Conservation (phyloP, 352 stramenopile species). For the Pythium aristosporum region DNA sequence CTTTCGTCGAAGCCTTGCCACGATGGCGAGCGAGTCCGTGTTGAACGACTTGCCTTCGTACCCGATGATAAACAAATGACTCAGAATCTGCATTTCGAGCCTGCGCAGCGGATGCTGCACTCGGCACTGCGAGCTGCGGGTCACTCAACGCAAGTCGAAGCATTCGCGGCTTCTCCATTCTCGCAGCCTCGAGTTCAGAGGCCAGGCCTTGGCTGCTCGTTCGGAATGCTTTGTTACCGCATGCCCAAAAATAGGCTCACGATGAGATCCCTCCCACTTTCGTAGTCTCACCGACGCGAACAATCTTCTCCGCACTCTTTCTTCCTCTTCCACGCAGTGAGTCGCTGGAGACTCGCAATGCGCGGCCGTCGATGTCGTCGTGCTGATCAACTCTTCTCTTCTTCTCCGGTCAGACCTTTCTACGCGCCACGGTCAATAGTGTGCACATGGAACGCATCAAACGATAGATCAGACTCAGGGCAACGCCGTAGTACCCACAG, state of each 20-base stretch:
- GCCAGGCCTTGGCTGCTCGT: not conserved
- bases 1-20: slow-evolving; percentile 7
- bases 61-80: slow-evolving; percentile 23
- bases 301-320: slow-evolving; percentile 4
- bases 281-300: slow-evolving; percentile 5
- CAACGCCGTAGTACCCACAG: not conserved
- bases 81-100: not conserved
- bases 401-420: slow-evolving; percentile 59
- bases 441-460: slow-evolving; percentile 4
- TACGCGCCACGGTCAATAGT: slow-evolving; percentile 10
- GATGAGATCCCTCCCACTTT: not conserved
- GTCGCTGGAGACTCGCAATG: slow-evolving; percentile 24
- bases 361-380: slow-evolving; percentile 39
- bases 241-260: slow-evolving; percentile 9
- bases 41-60: slow-evolving; percentile 21
- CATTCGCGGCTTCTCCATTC: slow-evolving; percentile 16
- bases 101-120: not conserved
- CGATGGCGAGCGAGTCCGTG: slow-evolving; percentile 22
- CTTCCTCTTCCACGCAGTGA: slow-evolving; percentile 8
- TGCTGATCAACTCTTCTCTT: slow-evolving; percentile 69
- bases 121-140: not conserved
- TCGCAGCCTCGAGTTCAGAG: not conserved
- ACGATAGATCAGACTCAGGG: slow-evolving; percentile 6
- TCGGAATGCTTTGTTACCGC: not conserved
- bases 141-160: slow-evolving; percentile 17